Evolutionary conservation across 139 green algal species (phyloP).

Genomic region (Chlamydomonas incerta): DNA sequence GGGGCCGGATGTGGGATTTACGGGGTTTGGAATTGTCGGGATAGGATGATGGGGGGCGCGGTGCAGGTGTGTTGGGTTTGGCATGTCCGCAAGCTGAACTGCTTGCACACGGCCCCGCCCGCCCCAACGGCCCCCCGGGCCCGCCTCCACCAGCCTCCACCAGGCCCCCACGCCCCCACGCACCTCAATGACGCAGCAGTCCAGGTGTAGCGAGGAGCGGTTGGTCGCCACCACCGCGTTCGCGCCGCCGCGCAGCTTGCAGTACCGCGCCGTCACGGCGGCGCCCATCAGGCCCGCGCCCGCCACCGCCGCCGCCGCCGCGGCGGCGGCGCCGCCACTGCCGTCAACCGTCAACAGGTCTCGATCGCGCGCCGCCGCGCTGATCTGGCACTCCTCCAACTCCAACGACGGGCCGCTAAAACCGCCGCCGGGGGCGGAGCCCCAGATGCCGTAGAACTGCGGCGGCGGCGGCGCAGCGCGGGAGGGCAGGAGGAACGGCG

Average conservation of each 20-base stretch:
- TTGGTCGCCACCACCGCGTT: slow-evolving; percentile 1
- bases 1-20: too few relatives aligned
- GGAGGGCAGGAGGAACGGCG: too few relatives aligned
- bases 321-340: background rate
- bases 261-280: slow-evolving; percentile 8
- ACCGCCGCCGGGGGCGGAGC: background rate
- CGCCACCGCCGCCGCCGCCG: background rate
- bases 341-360: slow-evolving; percentile 14
- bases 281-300: background rate
- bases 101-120: too few relatives aligned
- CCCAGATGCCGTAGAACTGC: background rate
- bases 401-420: slow-evolving; percentile 3
- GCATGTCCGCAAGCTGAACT: too few relatives aligned
- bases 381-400: slow-evolving; percentile 18
- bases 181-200: slow-evolving; percentile 36
- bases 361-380: slow-evolving; percentile 6
- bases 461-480: too few relatives aligned
- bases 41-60: too few relatives aligned
- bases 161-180: background rate
- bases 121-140: too few relatives aligned
- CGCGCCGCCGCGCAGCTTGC: slow-evolving; percentile 20
- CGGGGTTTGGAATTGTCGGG: too few relatives aligned
- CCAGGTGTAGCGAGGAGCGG: slow-evolving; percentile 2
- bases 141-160: background rate
- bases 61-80: too few relatives aligned